Percentiles rank a stretch among this genome's conserved stretches.
Conservation (phyloP, 2,329 filamentous ascomycete genomes). For the Botryosphaeria agaves region DNA sequence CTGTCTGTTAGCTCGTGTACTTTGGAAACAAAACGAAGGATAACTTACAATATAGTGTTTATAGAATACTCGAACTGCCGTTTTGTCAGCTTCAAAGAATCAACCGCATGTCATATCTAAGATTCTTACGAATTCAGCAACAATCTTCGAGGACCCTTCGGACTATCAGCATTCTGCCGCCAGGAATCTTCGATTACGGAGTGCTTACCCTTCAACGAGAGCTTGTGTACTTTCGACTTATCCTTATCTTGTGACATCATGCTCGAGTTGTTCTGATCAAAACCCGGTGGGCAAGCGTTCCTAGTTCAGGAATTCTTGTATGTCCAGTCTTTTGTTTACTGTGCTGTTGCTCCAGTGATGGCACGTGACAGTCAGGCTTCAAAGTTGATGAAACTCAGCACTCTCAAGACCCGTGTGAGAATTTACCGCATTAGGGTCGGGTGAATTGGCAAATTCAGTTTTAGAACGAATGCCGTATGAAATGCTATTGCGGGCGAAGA, state of each 20-base stretch:
- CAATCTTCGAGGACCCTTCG: slow-evolving; percentile 59
- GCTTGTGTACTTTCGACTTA: slow-evolving; percentile 86
- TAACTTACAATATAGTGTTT: slow-evolving; percentile 76
- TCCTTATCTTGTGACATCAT: slow-evolving; percentile 33
- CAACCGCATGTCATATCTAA: not conserved
- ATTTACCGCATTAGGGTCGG: too few relatives aligned
- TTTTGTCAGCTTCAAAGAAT: slow-evolving; percentile 6
- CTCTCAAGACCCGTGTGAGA: too few relatives aligned
- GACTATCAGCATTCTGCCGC: too few relatives aligned
- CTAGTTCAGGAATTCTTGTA: too few relatives aligned
- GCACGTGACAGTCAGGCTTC: too few relatives aligned
- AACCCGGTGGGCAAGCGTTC: too few relatives aligned
- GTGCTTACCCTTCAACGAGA: slow-evolving; percentile 63
- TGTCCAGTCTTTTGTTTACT: too few relatives aligned
- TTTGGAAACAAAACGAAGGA: not conserved
- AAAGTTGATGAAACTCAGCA: too few relatives aligned
- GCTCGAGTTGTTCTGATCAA: not conserved
- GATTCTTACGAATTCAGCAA: slow-evolving; percentile 76
- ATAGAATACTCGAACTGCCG: slow-evolving; percentile 91
- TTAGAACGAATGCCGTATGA: too few relatives aligned
- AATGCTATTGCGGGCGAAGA: too few relatives aligned
- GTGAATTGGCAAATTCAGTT: too few relatives aligned
- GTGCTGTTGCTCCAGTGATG: too few relatives aligned
- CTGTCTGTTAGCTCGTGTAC: slow-evolving; percentile 2
- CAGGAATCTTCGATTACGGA: not conserved